Evolutionary conservation across 2,329 filamentous ascomycete species (phyloP), one percentile per base, ranked within the genome.

Genomic region (Pestalotiopsis sp.): DNA sequence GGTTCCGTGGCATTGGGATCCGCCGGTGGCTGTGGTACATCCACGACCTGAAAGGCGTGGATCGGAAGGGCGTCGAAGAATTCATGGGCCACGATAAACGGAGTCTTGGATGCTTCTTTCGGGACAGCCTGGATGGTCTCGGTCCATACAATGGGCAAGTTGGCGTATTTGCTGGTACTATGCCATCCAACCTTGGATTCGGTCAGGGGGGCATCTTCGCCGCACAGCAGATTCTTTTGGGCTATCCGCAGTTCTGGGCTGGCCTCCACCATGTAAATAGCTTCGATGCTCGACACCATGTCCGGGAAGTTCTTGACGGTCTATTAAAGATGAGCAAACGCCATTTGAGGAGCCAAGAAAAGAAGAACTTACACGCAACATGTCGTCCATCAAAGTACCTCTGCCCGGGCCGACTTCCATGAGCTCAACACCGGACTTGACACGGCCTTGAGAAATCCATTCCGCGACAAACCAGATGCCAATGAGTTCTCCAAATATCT

Each of bases 61-160:
- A 99, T 98, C 41, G 96, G 96, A 0, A 99, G 90, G 2, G 96
- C 96, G 75, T 99, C 96, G 82, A 99, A 99, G 85, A 99, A 98
- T 79, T 99, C 96, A 79, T 99, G 96, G 4, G 96, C 96, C 63
- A 98, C 89, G 70, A 99, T 97, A 80, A 98, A 97, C 0, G 96
- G 95, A 25, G 91, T 93, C 77, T 92, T 93, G 70, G 87, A 86
- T 25, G 89, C 81, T 70, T 89, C 90, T 91, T 73, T 65, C 31
- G 94, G 93, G 20, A 97, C 87, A n/a, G 94, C 89, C 72, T 93
- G 90, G 75, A 97, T 92, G 72, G 95, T 93, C 79, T 98, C 94
- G 12, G 93, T 92, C 96, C 96, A 99, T 61, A 93, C 87, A 52
- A 98, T 89, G n/a, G 93, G 90, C 17, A 92, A 85, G 14, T 86